Evolutionary conservation across 2,329 filamentous ascomycete genomes (phyloP).

Genomic region (Harringtonia aguacate): DNA sequence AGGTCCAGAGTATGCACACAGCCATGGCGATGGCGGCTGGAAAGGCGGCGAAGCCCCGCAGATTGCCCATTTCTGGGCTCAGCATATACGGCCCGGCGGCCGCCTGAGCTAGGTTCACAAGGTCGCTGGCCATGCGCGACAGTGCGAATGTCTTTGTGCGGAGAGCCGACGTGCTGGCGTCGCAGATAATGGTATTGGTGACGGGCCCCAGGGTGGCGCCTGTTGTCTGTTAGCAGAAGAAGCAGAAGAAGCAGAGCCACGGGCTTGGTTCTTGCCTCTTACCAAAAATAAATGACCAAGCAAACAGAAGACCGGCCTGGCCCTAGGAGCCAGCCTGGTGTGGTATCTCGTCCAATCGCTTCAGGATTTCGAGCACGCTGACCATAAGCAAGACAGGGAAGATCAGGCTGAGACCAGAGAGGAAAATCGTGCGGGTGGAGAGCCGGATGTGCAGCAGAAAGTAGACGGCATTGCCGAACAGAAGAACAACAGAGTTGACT

Average conservation of each 20-base stretch:
- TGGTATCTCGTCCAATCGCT: constrained; percentile 21
- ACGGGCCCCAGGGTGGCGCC: constrained; percentile 10
- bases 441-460: constrained; percentile 28
- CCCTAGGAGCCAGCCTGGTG: constrained; percentile 20
- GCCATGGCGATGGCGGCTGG: constrained; percentile 5
- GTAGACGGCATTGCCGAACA: constrained; percentile 31
- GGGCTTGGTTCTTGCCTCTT: background rate
- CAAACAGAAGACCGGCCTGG: constrained; percentile 28
- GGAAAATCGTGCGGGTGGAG: constrained; percentile 32
- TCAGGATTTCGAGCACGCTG: constrained; percentile 28
- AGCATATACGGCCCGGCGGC: constrained; percentile 14
- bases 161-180: constrained; percentile 9
- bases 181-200: constrained; percentile 13
- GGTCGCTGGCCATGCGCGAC: constrained; percentile 10
- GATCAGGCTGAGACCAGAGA: constrained; percentile 25
- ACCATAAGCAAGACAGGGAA: constrained; percentile 25
- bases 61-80: constrained; percentile 9
- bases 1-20: constrained; percentile 9
- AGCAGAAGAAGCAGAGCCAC: background rate
- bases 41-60: constrained; percentile 11
- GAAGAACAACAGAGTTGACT: constrained; percentile 14
- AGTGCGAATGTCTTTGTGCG: constrained; percentile 12
- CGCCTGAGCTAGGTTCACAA: constrained; percentile 11
- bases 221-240: background rate
- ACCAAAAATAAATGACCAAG: constrained; percentile 26